Evolutionary conservation across 768 basidiomycete species (phyloP).

Genomic region (Ramaria rubella): DNA sequence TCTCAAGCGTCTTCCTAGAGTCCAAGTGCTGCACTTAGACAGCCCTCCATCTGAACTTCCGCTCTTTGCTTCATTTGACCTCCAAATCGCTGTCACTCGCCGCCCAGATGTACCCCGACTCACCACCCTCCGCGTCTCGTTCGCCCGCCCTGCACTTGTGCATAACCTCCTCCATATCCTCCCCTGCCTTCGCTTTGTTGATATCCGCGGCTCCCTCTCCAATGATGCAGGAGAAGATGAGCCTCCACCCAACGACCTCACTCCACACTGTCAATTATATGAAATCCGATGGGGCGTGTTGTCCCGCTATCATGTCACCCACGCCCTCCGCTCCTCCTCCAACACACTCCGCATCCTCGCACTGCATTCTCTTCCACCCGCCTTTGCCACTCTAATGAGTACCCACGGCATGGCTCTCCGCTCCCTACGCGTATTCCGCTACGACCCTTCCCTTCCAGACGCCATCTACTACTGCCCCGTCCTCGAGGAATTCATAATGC

Average conservation of each 20-base stretch:
- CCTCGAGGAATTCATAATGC: background rate
- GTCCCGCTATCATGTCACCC: background rate
- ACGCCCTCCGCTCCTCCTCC: background rate
- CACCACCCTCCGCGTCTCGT: background rate
- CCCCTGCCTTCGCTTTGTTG: background rate
- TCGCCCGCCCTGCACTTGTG: background rate
- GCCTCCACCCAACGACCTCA: background rate
- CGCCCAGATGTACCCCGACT: background rate
- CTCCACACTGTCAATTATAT: background rate
- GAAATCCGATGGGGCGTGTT: background rate
- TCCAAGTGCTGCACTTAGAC: background rate
- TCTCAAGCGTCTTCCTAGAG: background rate
- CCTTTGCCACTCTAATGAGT: background rate
- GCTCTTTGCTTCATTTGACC: background rate
- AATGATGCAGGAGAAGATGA: background rate
- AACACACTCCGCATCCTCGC: background rate
- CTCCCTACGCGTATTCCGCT: conserved; percentile 2
- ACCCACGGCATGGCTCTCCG: background rate
- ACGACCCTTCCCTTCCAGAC: background rate
- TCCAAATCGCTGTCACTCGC: background rate
- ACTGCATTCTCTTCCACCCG: background rate
- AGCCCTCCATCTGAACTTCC: background rate
- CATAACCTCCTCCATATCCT: background rate
- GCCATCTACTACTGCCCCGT: background rate
- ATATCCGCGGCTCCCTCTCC: background rate